Conservation (phyloP, 2,329 filamentous ascomycete species). For the Talaromyces amestolkiae region DNA sequence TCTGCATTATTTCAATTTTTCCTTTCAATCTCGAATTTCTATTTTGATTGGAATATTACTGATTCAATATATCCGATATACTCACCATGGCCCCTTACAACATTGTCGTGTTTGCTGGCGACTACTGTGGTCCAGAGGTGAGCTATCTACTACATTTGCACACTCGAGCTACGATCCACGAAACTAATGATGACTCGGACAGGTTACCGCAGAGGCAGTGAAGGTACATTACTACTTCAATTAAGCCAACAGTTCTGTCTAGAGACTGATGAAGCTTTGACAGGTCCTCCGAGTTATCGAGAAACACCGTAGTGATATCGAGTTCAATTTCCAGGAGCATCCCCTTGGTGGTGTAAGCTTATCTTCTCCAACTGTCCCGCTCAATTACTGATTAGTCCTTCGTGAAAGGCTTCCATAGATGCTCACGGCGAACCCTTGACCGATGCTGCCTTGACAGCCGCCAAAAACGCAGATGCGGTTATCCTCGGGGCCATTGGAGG, state of each 20-base stretch:
- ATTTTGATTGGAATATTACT: neutral
- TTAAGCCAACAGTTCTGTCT: neutral
- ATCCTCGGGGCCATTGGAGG: slow-evolving; percentile 92
- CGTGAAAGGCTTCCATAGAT: slow-evolving; percentile 77
- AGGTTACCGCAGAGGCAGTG: slow-evolving; percentile 80
- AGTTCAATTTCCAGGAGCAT: slow-evolving; percentile 88
- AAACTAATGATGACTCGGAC: slow-evolving; percentile 21
- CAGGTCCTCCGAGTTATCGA: slow-evolving; percentile 79
- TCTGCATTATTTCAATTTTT: neutral
- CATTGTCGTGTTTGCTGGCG: slow-evolving; percentile 77
- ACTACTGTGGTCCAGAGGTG: slow-evolving; percentile 85
- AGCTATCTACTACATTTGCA: slow-evolving; percentile 27
- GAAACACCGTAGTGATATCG: slow-evolving; percentile 65
- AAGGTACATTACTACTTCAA: slow-evolving; percentile 58
- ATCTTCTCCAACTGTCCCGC: neutral
- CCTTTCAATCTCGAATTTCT: neutral
- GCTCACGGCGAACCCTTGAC: slow-evolving; percentile 75
- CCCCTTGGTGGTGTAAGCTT: slow-evolving; percentile 80
- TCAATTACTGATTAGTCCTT: neutral
- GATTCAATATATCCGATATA: neutral
- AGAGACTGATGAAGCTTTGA: slow-evolving; percentile 6
- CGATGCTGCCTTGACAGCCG: slow-evolving; percentile 75
- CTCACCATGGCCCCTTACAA: slow-evolving; percentile 67
- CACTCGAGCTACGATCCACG: neutral
- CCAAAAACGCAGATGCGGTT: slow-evolving; percentile 82